Evolutionary conservation across 768 basidiomycete species (phyloP), one percentile per base, ranked within the genome.

Genomic region (Boletellus emodensis): DNA sequence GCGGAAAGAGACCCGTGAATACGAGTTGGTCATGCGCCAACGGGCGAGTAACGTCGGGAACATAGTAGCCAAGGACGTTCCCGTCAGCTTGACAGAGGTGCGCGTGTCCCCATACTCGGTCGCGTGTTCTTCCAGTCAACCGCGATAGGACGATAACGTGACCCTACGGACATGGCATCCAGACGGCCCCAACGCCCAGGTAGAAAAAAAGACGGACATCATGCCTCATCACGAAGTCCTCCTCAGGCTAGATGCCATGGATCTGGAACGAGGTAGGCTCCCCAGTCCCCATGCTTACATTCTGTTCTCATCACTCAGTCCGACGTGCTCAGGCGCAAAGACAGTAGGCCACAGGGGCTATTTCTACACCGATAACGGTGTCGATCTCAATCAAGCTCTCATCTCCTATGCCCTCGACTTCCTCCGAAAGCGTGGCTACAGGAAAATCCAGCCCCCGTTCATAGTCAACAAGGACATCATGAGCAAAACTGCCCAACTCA

Each of bases 141-240:
- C 14, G 11, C 38, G 26, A 28, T 50, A 97, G 92, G 96, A 98
- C 62, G 93, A 98, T 67, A 99, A 99, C 69, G 72, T 69, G 2
- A 84, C 85, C 3, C 57, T 94, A 13, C 76, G 83, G 52, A 90
- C 83, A 49, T 98, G 90, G 88, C 85, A 93, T 71, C 92, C 94
- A 1, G 79, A 82, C 34, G 88, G 85, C 7, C 81, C 84, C 20
- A 75, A 81, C 51, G 84, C 73, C 26, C 82, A 90, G 57, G 87
- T 85, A 20, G 80, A 85, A 58, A 79, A 82, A 59, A 82, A 80
- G 65, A 72, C 77, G 4, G 85, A 80, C 43, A 92, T 98, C 63
- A 79, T 98, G 72, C 85, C 95, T n/a, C 96, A 99, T 68, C 94
- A 99, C 61, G 96, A 99, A 73, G 92, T 98, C 22, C 79, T 99